Percentiles rank a stretch among this genome's conserved stretches.
Conservation (phyloP, 768 basidiomycete genomes). For the Coprinellus micaceus region DNA sequence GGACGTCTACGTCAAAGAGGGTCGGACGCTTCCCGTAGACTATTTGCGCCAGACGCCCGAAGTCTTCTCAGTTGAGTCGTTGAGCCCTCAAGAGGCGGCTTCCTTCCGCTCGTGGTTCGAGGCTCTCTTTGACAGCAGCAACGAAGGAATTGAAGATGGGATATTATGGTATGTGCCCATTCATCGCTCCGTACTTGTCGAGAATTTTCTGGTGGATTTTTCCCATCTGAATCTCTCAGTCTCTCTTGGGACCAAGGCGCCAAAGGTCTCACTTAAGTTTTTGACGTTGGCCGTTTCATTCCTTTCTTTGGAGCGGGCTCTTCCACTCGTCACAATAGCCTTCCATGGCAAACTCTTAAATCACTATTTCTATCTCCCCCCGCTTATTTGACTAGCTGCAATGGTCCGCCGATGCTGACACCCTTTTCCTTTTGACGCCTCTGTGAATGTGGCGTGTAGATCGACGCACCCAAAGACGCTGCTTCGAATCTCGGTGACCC, state of each 20-base stretch:
- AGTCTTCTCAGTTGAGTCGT: conserved; percentile 36
- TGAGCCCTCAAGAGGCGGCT: conserved; percentile 39
- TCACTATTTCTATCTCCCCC: neutral
- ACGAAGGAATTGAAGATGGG: conserved; percentile 81
- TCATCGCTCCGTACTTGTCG: neutral
- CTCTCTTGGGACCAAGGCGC: too few relatives aligned
- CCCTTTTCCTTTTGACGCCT: neutral
- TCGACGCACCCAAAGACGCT: conserved; percentile 68
- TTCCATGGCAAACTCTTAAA: neutral
- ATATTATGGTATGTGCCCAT: conserved; percentile 50
- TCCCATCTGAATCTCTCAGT: neutral
- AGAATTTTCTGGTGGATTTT: neutral
- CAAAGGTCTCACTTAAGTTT: too few relatives aligned
- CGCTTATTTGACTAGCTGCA: too few relatives aligned
- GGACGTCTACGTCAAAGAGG: conserved; percentile 43
- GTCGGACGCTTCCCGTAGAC: conserved; percentile 43
- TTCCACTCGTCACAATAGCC: too few relatives aligned
- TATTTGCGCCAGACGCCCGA: conserved; percentile 48
- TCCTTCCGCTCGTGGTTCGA: conserved; percentile 65
- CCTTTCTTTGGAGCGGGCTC: neutral
- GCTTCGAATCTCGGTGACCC: conserved; percentile 60
- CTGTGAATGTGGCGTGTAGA: conserved; percentile 30
- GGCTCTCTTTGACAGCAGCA: conserved; percentile 70
- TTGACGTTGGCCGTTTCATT: too few relatives aligned
- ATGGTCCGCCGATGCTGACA: neutral